A percentile compares a stretch with the other conserved stretches of the same genome.
phyloP scores from a whole-genome alignment of 2,329 filamentous ascomycete genomes.

The Pseudogymnoascus sp. region DNA sequence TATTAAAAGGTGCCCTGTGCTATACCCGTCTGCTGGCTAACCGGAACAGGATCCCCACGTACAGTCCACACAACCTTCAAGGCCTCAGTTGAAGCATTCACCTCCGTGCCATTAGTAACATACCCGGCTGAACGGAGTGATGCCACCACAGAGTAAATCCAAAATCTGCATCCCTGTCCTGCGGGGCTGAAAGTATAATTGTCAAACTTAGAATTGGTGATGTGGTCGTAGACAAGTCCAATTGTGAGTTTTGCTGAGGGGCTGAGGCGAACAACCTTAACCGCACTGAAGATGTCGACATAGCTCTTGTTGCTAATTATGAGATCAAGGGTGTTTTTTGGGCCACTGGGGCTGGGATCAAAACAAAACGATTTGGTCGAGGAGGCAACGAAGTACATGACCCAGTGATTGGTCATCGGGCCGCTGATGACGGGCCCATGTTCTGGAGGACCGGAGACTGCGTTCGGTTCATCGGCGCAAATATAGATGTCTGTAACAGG shows the following conservation, averaged over 20 bases:
- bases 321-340: neutral
- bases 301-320: neutral
- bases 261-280: neutral
- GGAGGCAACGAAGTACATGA: neutral
- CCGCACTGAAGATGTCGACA: neutral
- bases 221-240: neutral
- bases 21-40: neutral
- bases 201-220: neutral
- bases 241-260: neutral
- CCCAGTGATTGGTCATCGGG: neutral
- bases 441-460: neutral
- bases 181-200: neutral
- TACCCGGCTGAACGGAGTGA: neutral
- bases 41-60: neutral
- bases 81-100: neutral
- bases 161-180: neutral
- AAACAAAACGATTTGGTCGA: neutral
- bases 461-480: neutral
- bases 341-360: neutral
- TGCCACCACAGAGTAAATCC: neutral
- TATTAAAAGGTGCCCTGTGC: neutral
- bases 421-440: neutral
- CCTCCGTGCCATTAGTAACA: neutral
- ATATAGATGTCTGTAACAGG: neutral
- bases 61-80: neutral